Conservation (phyloP, 192 early-diverging fungal species). For the Coemansia sp. region DNA sequence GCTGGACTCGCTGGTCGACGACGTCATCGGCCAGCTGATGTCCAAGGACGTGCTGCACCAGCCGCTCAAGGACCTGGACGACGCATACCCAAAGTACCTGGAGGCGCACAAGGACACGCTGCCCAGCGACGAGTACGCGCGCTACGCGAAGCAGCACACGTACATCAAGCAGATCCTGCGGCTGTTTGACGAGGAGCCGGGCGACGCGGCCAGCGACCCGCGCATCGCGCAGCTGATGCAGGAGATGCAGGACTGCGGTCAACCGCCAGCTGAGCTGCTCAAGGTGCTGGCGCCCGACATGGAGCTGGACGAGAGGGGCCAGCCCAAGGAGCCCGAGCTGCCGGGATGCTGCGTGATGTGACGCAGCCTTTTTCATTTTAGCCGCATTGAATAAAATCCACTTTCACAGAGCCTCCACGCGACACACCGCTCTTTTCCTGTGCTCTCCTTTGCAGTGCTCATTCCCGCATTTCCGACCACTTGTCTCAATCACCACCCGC, state of each 20-base stretch:
- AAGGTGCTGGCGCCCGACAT: slow-evolving; percentile 89
- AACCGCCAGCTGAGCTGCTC: slow-evolving; percentile 88
- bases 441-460: too few relatives aligned
- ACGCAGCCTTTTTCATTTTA: neutral
- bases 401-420: too few relatives aligned
- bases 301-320: slow-evolving; percentile 72
- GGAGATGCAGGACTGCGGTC: slow-evolving; percentile 95
- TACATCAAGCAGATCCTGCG: slow-evolving; percentile 78
- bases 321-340: slow-evolving; percentile 59
- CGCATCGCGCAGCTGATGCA: slow-evolving; percentile 93
- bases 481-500: too few relatives aligned
- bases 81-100: slow-evolving; percentile 88
- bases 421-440: too few relatives aligned
- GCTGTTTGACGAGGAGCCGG: slow-evolving; percentile 64
- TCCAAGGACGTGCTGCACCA: slow-evolving; percentile 92
- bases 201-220: slow-evolving; percentile 60
- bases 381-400: neutral
- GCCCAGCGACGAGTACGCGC: slow-evolving; percentile 64
- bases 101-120: slow-evolving; percentile 71
- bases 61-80: slow-evolving; percentile 87
- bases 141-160: slow-evolving; percentile 74
- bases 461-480: too few relatives aligned
- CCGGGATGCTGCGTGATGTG: slow-evolving; percentile 38
- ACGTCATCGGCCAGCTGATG: slow-evolving; percentile 89
- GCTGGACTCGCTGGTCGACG: slow-evolving; percentile 82